Base-by-base conservation (phyloP, 139 green algal species). In the Bryopsis sp. region DNA sequence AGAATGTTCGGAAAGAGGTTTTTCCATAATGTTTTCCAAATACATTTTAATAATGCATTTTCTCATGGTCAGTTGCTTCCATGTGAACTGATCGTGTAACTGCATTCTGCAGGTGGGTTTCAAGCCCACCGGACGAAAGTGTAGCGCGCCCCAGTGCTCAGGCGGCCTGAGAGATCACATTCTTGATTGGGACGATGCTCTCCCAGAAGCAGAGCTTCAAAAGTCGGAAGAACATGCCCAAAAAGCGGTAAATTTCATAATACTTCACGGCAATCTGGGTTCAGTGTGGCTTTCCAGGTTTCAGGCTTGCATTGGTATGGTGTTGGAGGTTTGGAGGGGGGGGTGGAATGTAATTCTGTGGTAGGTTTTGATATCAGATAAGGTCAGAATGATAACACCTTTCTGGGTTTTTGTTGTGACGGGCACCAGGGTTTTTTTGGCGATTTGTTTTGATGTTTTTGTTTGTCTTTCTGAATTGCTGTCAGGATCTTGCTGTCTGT, bases 111-210 rank as follows among this genome's bases (percentile, higher is more conserved):
- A 86, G 81, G 82, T 97, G 28, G 88, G 89, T 1, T 95, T 97
- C 79, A 86, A 90, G 77, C 63, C 26, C 7, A 97, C 90, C 11
- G 86, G 91, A 1, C 77, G 93, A 1, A 29, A 4, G 3, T 98
- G 93, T 78, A 72, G 19, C 29, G 22, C 35, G 8, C 48, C 70
- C 31, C 76, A 72, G 31, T 96, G 89, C 73, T 36, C 67, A 0
- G 85, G 83, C 0, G 31, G 54, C 1, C 78, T 97, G 39, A 54
- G 71, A 0, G 91, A 97, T 70, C 74, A 89, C 50, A 80, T 92
- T 36, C 72, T 97, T 39, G 91, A 97, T 73, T 96, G 91, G 77
- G 92, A 95, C 48, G 82, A 88, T 63, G 76, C 85, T 11, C 70
- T 97, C 66, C 91, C 90, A 1, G 79, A 90, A 34, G 79, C 88